Percentiles rank a stretch among this genome's conserved stretches.
Conservation (phyloP, 352 stramenopile species). For the Globisporangium viniferum region DNA sequence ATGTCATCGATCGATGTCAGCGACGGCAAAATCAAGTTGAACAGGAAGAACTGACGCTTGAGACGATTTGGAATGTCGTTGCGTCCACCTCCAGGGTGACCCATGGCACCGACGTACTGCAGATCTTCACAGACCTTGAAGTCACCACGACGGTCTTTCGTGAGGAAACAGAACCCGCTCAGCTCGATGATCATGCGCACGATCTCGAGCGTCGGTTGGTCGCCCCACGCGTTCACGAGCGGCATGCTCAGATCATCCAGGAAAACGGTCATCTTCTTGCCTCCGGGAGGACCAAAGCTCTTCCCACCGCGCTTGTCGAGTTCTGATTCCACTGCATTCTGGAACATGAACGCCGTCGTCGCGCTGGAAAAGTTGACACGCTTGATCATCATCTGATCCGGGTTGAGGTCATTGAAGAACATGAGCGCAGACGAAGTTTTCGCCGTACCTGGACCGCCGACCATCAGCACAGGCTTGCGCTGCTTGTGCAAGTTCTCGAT, state of each 20-base stretch:
- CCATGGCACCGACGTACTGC: conserved; percentile 98
- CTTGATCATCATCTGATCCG: conserved; percentile 95
- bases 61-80: conserved; percentile 99
- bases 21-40: conserved; percentile 97
- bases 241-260: conserved; percentile 97
- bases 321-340: conserved; percentile 97
- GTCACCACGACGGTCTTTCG: conserved; percentile 97
- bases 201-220: conserved; percentile 98
- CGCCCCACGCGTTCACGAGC: conserved; percentile 98
- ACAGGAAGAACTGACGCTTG: conserved; percentile 99
- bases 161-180: conserved; percentile 96
- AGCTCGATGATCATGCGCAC: conserved; percentile 97
- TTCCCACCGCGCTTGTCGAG: conserved; percentile 98
- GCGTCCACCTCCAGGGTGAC: conserved; percentile 94
- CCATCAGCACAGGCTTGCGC: conserved; percentile 93
- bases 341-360: conserved; percentile 97
- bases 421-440: conserved; percentile 98
- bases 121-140: conserved; percentile 98
- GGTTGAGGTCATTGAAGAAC: conserved; percentile 96
- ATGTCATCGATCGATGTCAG: conserved; percentile 99
- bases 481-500: conserved; percentile 93
- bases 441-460: conserved; percentile 95
- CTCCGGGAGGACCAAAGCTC: conserved; percentile 96
- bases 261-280: conserved; percentile 99
- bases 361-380: conserved; percentile 98